phyloP scores from a whole-genome alignment of 768 basidiomycete genomes.

The Termitomyces sp. region DNA sequence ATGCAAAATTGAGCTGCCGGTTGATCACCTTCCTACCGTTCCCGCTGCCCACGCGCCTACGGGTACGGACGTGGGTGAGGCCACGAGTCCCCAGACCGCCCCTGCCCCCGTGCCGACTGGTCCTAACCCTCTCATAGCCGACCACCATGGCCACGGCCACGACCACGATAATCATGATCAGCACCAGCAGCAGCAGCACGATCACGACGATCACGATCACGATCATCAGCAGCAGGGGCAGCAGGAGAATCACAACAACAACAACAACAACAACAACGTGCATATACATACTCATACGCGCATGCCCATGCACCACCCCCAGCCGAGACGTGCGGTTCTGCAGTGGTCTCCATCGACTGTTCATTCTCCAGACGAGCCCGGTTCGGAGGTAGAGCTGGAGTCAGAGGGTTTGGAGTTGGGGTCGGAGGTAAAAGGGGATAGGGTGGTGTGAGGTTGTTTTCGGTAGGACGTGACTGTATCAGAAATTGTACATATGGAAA shows the following conservation, averaged over 20 bases:
- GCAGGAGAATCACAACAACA: too few relatives aligned
- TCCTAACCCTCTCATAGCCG: neutral
- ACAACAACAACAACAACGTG: too few relatives aligned
- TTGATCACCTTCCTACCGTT: neutral
- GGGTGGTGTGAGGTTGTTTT: too few relatives aligned
- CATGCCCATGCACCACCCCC: neutral
- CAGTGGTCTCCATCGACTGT: neutral
- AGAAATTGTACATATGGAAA: too few relatives aligned
- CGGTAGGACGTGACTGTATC: too few relatives aligned
- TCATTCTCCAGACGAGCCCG: neutral
- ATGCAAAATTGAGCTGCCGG: constrained; percentile 36
- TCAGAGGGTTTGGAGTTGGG: neutral
- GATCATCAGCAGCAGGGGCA: too few relatives aligned
- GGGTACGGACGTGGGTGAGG: neutral
- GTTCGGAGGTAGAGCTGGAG: neutral
- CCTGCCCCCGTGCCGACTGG: neutral
- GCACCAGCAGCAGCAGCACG: too few relatives aligned
- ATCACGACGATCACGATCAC: neutral
- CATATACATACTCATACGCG: too few relatives aligned
- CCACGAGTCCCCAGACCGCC: neutral
- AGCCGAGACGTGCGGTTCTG: neutral
- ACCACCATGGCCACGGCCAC: neutral
- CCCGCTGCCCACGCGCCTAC: neutral
- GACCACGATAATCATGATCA: too few relatives aligned
- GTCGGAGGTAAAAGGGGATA: neutral